Evolutionary conservation across 495 filamentous ascomycete genomes (phyloP), one percentile per base, ranked within the genome.

Genomic region (Hypoxylon cercidicola): DNA sequence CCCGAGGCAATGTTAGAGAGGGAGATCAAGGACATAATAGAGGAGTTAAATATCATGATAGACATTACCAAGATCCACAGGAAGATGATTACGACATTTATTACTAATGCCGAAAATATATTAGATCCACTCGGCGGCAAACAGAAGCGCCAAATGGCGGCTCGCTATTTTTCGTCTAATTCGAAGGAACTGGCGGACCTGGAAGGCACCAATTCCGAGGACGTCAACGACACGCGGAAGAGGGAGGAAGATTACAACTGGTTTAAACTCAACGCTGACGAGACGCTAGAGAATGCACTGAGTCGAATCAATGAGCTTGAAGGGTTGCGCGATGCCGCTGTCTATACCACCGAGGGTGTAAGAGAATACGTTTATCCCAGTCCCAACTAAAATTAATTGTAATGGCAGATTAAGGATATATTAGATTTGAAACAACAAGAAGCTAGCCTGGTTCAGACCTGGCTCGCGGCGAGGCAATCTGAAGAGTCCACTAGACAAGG

Each of bases 21-120:
- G 0, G 89, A 92, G 62, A 78, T 85, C 2, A 89, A 91, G 68
- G 89, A 92, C 65, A 89, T 92, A 60, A 79, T 87, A 11, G 89
- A 91, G 43, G 89, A 92, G 71, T 75, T 92, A 16, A 85, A 89
- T 62, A 91, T 92, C 75, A 90, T 92, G 76, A 78, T 85, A 20
- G 76, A 83, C 1, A 85, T 89, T 62, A 78, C 81, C n/a, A 80
- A 57, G 16, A 66, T 85, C 25, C 85, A 90, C 57, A 72, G 84
- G 48, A 82, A 81, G 48, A 81, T 85, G 2, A 80, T 89, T 43
- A 79, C 81, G 43, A 79, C 80, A 65, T 87, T 89, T 55, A 62
- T 85, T 8, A 84, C 85, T 45, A 85, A 90, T 46, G 80, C 87
- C 6, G 69, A 75, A 45, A 34, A 60, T 0, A 72, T 77, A 9